phyloP scores from a whole-genome alignment of 352 stramenopile genomes.

The Phytopythium mirpurense region DNA sequence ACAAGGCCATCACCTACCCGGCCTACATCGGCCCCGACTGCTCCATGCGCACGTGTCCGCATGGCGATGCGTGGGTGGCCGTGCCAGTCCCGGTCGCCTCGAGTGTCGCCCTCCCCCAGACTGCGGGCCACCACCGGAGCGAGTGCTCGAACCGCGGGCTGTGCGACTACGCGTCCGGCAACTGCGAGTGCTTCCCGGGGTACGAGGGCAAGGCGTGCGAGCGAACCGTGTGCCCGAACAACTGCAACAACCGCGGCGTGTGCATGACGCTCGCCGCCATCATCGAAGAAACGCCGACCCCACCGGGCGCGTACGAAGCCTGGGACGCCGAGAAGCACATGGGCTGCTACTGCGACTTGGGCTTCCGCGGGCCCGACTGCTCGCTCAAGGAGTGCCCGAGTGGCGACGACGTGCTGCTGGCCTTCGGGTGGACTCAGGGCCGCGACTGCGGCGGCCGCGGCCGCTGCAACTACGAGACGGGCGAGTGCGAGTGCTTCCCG shows the following conservation, averaged over 20 bases:
- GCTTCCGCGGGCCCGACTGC: constrained; percentile 94
- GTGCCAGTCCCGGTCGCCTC: constrained; percentile 56
- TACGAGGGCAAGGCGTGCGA: constrained; percentile 91
- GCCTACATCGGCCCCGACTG: constrained; percentile 75
- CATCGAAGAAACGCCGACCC: constrained; percentile 25
- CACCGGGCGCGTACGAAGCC: constrained; percentile 36
- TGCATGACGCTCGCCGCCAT: constrained; percentile 91
- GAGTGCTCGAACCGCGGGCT: constrained; percentile 94
- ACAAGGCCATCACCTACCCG: constrained; percentile 25
- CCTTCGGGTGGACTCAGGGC: constrained; percentile 69
- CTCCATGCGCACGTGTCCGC: constrained; percentile 73
- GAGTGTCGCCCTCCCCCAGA: background rate
- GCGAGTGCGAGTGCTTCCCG: constrained; percentile 92
- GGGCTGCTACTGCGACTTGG: constrained; percentile 93
- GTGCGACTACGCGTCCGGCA: constrained; percentile 88
- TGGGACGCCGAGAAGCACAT: constrained; percentile 93
- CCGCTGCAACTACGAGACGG: constrained; percentile 93
- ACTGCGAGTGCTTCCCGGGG: constrained; percentile 88
- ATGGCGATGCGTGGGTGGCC: constrained; percentile 59
- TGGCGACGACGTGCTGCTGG: constrained; percentile 85
- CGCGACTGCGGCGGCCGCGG: constrained; percentile 91
- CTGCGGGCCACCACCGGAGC: constrained; percentile 48
- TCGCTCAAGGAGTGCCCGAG: constrained; percentile 94
- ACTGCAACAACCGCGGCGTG: constrained; percentile 91
- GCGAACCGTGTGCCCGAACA: constrained; percentile 92